Evolutionary conservation across 1,284 basidiomycete genomes (phyloP), one percentile per base, ranked within the genome.

Genomic region (Ustilago crameri): DNA sequence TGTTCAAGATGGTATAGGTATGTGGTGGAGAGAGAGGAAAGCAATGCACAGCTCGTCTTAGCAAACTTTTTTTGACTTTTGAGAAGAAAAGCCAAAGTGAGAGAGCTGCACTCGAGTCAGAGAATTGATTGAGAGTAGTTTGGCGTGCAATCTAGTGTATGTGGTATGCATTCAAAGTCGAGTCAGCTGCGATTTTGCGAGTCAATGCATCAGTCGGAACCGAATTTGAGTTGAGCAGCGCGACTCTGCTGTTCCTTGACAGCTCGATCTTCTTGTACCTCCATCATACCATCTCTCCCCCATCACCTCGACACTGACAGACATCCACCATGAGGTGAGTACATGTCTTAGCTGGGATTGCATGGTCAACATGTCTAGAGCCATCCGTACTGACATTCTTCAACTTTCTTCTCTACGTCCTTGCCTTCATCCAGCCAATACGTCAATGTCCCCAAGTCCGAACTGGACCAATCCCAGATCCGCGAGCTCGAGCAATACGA

Each of bases 401-500:
- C 17, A n/a, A 40, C 37, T 20, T 23, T 42, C 18, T 9, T 42
- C 41, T 23, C 41, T 40, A 22, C 15, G n/a, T n/a, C 18, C 23
- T 18, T n/a, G 40, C 37, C 32, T 27, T 23, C 17, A 23, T 10
- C 14, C 71, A 97, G 94, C 87, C 94, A 97, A 89, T 96, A 95
- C 87, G 91, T 93, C 70, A 93, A 96, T 84, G 91, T 94, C 60
- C 92, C 94, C 62, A 96, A 95, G 84, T 98, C 95, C 40, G 96
- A 98, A 86, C 89, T 99, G 61, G 93, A 97, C 84, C 96, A 98
- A 85, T 91, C 91, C 15, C 93, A 98, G 86, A 88, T 98, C 65
- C 90, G 94, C 64, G 92, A 94, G 81, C 87, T 98, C 68, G 95
- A 98, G 85, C 82, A 80, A 47, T 79, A 76, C 54, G 79, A 84